These are phyloP conservation scores for Coemansia sp. DNA, from an alignment of 192 early-diverging fungal genomes.

Conservation along the genomic window DNA sequence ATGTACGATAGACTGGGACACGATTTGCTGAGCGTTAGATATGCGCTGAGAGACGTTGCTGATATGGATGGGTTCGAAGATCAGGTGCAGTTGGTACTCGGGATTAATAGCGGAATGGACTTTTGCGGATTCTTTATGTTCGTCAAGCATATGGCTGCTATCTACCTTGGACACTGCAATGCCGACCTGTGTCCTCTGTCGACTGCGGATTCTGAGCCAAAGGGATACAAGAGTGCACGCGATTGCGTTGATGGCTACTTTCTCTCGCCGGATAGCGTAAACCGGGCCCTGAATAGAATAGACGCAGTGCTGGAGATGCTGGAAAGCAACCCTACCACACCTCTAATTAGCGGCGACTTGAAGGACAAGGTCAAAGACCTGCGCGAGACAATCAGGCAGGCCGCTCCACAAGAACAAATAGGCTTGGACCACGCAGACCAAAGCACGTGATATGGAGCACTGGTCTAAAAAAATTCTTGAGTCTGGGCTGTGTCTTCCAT, in stretches of 20 bases:
- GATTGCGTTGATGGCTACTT: conserved; percentile 24
- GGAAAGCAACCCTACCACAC: conserved; percentile 15
- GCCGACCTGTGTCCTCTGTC: not conserved
- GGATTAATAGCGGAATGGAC: conserved; percentile 39
- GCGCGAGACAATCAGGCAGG: not conserved
- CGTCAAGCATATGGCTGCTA: conserved; percentile 14
- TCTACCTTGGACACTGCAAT: conserved; percentile 8
- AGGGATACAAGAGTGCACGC: not conserved
- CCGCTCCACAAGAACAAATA: not conserved
- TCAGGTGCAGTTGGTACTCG: conserved; percentile 40
- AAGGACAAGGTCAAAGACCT: not conserved
- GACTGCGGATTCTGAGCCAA: conserved; percentile 1
- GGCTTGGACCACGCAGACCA: not conserved
- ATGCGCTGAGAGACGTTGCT: conserved; percentile 61
- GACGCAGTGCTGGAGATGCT: conserved; percentile 15
- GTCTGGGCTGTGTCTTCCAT: not conserved
- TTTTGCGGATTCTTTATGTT: conserved; percentile 35
- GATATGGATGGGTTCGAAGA: conserved; percentile 45
- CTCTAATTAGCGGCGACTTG: not conserved
- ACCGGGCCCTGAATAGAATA: conserved; percentile 18
- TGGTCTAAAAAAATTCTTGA: not conserved
- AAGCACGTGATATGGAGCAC: not conserved
- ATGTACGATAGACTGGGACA: conserved; percentile 52
- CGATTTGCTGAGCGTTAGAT: conserved; percentile 56
- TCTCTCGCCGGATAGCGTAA: conserved; percentile 9